A percentile compares a stretch with the other conserved stretches of the same genome.
phyloP scores from a whole-genome alignment of 768 basidiomycete species.

The Termitomyces sp. region DNA sequence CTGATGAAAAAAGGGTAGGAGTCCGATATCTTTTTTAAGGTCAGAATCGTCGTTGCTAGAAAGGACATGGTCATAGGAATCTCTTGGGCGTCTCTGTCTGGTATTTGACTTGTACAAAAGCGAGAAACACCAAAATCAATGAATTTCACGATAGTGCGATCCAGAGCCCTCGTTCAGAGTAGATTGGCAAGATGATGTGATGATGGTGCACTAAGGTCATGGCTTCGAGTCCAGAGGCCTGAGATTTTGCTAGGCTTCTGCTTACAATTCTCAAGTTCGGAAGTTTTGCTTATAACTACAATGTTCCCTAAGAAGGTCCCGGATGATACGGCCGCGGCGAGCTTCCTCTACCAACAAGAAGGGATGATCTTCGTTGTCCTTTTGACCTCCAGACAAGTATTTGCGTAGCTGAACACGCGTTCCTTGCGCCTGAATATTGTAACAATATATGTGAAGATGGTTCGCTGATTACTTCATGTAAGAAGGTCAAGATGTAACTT shows the following conservation, averaged over 20 bases:
- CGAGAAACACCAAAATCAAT: conserved; percentile 77
- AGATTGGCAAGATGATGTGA: conserved; percentile 82
- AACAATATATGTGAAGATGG: conserved; percentile 6
- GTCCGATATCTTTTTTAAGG: conserved; percentile 36
- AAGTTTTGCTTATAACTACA: too few relatives aligned
- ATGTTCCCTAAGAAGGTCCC: conserved; percentile 35
- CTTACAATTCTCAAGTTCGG: conserved; percentile 36
- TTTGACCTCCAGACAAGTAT: conserved; percentile 40
- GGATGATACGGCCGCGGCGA: conserved; percentile 31
- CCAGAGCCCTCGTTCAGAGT: conserved; percentile 42
- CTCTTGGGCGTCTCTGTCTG: not conserved
- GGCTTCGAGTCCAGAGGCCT: too few relatives aligned
- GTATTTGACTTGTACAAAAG: conserved; percentile 14
- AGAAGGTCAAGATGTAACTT: conserved; percentile 29
- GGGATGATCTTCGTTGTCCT: conserved; percentile 27
- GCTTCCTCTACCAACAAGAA: conserved; percentile 34
- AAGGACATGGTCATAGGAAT: conserved; percentile 27
- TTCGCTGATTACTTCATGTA: conserved; percentile 43
- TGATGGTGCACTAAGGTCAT: conserved; percentile 31
- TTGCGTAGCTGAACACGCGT: conserved; percentile 31
- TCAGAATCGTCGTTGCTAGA: conserved; percentile 31
- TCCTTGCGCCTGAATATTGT: not conserved
- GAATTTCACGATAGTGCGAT: conserved; percentile 70
- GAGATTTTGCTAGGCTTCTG: not conserved
- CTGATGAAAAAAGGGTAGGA: conserved; percentile 43